Evolutionary conservation across 192 early-diverging fungal genomes (phyloP), one percentile per base, ranked within the genome.

Genomic region (Coemansia sp.): DNA sequence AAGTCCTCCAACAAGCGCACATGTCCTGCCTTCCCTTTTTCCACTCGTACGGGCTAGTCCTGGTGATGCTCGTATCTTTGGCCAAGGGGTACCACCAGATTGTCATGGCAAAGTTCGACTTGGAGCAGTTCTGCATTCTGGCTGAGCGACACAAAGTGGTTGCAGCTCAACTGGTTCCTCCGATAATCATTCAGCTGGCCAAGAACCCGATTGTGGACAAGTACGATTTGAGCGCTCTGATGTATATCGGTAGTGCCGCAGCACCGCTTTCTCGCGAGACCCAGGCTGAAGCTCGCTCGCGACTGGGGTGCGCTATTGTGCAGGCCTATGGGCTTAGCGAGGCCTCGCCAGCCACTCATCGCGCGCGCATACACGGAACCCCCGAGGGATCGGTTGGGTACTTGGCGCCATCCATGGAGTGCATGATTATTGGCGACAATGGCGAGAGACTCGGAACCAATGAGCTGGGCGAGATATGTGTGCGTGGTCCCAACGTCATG

Each of bases 401-500:
- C 6, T 84, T 95, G 52, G 59, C 92, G 14, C 86, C 94, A 23
- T 90, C 88, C 55, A 84, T 88, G 58, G 75, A 89, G 53, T 89
- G 88, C n/a, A 85, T 88, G 7, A 63, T 98, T 16, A 77, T 96
- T 3, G 83, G 89, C 41, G 90, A 91, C 9, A 75, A 89, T 23
- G 91, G 87, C 2, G 81, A 88, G 52, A 84, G 88, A 34, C 63
- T 90, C n/a, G 86, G 83, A 0, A 55, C 71, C 6, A 77, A 83
- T 62, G 75, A 94, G 65, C 68, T 66, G 11, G 96, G 95, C 26
- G 94, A 98, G 78, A 69, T 98, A 25, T 94, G 91, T 79, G 42
- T 94, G 18, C 86, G 88, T 3, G 93, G 93, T 0, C 92, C 94
- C 6, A 95, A 92, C 59, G 73, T 97, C 59, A 95, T 95, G 94